Base-by-base conservation (phyloP, 1,284 basidiomycete genomes). In the Schizophyllum amplum region DNA sequence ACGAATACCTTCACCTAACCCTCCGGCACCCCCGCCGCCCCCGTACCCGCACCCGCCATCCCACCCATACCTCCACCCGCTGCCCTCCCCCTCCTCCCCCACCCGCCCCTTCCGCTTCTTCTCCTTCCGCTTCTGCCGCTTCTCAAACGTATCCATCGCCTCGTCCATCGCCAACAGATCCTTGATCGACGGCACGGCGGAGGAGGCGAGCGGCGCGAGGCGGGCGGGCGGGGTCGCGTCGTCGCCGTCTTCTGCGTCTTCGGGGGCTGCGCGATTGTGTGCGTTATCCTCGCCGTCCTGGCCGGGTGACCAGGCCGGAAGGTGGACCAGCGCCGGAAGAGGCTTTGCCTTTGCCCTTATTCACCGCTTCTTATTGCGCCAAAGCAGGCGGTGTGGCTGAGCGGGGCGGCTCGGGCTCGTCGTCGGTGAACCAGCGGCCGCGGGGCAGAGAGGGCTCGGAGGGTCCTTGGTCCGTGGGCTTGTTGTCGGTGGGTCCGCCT, bases 151-250 rank as follows among this genome's bases (percentile, higher is more conserved):
- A 57, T 80, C 81, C 4, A 77, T 81, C 15, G 81, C 84, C 24
- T 82, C 75, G 60, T 92, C 89, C 70, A 87, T 81, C 4, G 82
- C 87, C 48, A 96, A 73, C 57, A 94, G 79, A 26, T 91, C 87
- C 51, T 83, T 82, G 68, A 94, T 87, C 13, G 90, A 92, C 13
- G 90, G 86, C 42, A 94, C 65, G 5, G 83, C 79, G 21, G 90
- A 92, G 15, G 89, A 87, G 53, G 80, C 75, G 20, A 93, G 79
- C 13, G 86, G 85, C 25, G 76, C 77, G 7, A 95, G 80, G 17
- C 86, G 84, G 60, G 74, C 70, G 5, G 68, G 67, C 23, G 70
- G 71, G 33, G 73, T 71, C 25, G 78, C 77, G 9, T 69, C 72
- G 55, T 68, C 68, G 26, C 62, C 59, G 27, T 60, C 62, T 33